These are phyloP conservation scores for Candida takata DNA, from an alignment of 805 yeast species.

Conservation along the genomic window DNA sequence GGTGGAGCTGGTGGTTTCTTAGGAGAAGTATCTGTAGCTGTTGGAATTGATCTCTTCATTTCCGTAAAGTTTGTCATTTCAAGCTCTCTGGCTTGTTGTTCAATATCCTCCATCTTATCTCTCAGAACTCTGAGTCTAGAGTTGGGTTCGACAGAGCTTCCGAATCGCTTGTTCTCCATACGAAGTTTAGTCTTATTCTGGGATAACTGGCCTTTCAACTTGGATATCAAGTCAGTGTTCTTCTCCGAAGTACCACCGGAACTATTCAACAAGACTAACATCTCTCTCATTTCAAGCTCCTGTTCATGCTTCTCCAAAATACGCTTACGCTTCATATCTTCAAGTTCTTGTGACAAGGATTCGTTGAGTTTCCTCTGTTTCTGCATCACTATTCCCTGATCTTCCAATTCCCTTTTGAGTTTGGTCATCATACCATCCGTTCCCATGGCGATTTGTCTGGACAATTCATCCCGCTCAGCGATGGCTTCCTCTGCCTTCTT, in stretches of 20 bases:
- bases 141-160: constrained; percentile 64
- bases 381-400: constrained; percentile 51
- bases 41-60: constrained; percentile 17
- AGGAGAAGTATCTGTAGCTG: constrained; percentile 16
- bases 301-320: constrained; percentile 65
- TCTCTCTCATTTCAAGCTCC: constrained; percentile 70
- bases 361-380: constrained; percentile 57
- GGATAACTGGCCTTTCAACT: constrained; percentile 33
- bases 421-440: constrained; percentile 65
- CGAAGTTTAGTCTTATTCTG: constrained; percentile 34
- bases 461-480: constrained; percentile 56
- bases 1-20: constrained; percentile 20
- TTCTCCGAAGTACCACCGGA: constrained; percentile 27
- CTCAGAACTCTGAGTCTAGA: constrained; percentile 67
- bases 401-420: constrained; percentile 53
- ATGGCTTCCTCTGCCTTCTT: constrained; percentile 47
- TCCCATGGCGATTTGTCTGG: constrained; percentile 63
- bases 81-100: constrained; percentile 74
- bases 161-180: constrained; percentile 39
- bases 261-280: constrained; percentile 55
- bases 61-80: constrained; percentile 81
- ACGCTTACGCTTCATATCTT: constrained; percentile 49
- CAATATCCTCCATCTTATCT: constrained; percentile 79
- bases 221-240: constrained; percentile 29
- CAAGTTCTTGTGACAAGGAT: constrained; percentile 52